Conservation (phyloP, 2,329 filamentous ascomycete genomes). For the Dactylellina haptotyla region DNA sequence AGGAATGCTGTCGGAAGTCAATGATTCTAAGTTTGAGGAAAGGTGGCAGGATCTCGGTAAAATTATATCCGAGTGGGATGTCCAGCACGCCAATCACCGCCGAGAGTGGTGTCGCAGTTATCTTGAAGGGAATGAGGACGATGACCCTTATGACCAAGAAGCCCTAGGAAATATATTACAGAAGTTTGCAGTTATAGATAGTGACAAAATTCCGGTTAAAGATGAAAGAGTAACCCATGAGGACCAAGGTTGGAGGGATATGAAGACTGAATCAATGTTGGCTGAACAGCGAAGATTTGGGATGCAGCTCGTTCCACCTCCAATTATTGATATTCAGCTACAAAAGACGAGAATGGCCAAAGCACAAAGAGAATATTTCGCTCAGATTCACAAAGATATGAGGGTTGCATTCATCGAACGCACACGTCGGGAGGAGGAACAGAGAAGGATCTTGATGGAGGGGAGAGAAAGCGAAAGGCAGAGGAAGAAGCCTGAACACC, state of each 20-base stretch:
- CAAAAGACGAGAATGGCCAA: neutral
- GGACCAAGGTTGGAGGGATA: neutral
- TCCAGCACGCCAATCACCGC: neutral
- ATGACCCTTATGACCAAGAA: neutral
- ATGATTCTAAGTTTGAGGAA: neutral
- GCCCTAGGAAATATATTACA: no score
- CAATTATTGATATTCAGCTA: neutral
- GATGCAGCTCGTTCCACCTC: neutral
- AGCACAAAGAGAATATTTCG: neutral
- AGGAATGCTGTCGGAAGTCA: neutral
- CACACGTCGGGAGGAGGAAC: neutral
- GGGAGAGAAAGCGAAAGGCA: no score
- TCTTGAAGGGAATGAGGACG: neutral
- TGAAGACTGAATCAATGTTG: neutral
- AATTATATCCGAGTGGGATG: constrained; percentile 3
- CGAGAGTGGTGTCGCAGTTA: neutral
- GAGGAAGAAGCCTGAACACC: no score
- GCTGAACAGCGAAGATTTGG: no score
- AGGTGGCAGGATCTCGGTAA: neutral
- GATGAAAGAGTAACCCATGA: neutral
- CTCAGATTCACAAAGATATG: neutral
- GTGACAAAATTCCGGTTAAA: neutral
- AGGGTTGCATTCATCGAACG: neutral
- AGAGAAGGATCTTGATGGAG: neutral
- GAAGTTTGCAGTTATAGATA: neutral